A percentile compares a stretch with the other conserved stretches of the same genome.
Evolutionary conservation across 345 rosid genomes (phyloP).

Genomic region (Eucalyptus regnans): DNA sequence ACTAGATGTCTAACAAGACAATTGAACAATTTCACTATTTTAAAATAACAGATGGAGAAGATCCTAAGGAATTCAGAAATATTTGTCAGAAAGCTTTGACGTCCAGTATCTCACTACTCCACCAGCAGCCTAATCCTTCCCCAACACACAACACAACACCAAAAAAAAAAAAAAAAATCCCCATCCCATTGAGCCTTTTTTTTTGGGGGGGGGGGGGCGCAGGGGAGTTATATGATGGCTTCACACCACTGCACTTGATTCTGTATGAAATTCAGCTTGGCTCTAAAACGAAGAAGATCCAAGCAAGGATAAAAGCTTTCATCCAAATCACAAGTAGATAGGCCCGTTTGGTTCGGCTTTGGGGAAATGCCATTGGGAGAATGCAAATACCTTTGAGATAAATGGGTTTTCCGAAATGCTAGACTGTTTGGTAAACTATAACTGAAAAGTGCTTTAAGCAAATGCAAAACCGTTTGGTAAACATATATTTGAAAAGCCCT

Average conservation of each 20-base stretch:
- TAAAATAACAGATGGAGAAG: not conserved
- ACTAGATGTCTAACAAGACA: not conserved
- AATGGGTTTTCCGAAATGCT: no score
- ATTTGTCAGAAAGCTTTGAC: not conserved
- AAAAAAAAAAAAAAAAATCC: not conserved
- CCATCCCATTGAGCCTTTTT: not conserved
- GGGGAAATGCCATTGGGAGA: no score
- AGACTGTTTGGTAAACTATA: no score
- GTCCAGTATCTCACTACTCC: not conserved
- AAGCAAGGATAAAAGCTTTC: not conserved
- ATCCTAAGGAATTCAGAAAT: not conserved
- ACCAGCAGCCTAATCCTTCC: not conserved
- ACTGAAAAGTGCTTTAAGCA: no score
- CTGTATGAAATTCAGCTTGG: not conserved
- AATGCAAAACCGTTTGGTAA: no score
- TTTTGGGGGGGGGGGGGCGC: no score
- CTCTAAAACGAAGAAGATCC: not conserved
- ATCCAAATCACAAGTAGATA: not conserved
- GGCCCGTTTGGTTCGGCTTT: no score
- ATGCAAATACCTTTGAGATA: no score
- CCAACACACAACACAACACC: not conserved
- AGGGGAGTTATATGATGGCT: not conserved
- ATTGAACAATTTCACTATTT: not conserved
- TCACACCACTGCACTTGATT: not conserved
- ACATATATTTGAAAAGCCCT: no score